Evolutionary conservation across 495 filamentous ascomycete genomes (phyloP), one percentile per base, ranked within the genome.

Genomic region (Jackrogersella multiformis): DNA sequence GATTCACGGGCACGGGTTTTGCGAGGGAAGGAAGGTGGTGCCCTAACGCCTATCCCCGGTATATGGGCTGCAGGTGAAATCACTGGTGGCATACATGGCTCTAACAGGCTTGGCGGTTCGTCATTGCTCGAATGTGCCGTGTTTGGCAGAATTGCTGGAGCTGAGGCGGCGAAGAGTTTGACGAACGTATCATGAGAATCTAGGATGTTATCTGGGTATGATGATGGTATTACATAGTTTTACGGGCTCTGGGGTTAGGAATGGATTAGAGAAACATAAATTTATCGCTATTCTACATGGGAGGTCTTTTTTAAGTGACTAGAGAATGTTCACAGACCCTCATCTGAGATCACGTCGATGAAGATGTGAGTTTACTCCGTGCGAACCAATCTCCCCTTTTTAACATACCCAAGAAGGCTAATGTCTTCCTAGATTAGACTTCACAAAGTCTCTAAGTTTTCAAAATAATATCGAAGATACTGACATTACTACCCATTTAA

Each of bases 101-200:
- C 81, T 28, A 87, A 87, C 63, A 73, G 84, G 34, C 66, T 87
- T 0, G 84, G 84, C 15, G 83, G 84, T 2, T 81, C 77, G 20
- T 81, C 78, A 10, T 64, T 87, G 48, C 70, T 87, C 9, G 84
- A 87, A 61, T 86, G 86, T 78, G 85, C 84, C 2, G 82, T 89
- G 0, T 89, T 87, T 77, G 86, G 86, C 1, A 72, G 83, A 48
- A 82, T 83, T 48, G 84, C 85, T 0, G 86, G 85, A 0, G 69
- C 77, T 30, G 68, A 81, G 52, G 84, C 82, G 9, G 84, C 80
- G 4, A 62, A 69, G 16, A 71, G 72, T 30, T 5, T 66, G 13
- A 30, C 32, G 56, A 34, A 32, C 20, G 30, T 21, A 36, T 64
- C 35, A 61, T 61, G 28, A 32, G 1, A 32, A 38, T 8, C 23